phyloP scores from a whole-genome alignment of 129 eudicot genomes.

The Chrysanthemum seticuspe region DNA sequence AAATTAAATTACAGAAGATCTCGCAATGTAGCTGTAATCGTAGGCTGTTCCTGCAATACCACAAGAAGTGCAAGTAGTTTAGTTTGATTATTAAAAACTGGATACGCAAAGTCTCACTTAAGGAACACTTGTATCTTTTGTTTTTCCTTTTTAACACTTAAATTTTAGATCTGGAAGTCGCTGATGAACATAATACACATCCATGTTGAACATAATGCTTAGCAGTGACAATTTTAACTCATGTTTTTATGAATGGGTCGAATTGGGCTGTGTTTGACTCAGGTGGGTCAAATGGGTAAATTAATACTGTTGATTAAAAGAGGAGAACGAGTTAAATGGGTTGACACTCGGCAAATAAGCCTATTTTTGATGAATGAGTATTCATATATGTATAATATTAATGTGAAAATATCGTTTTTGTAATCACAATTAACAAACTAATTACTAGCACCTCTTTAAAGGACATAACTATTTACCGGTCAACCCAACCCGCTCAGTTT shows the following conservation, averaged over 20 bases:
- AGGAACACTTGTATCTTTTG: too few species aligned
- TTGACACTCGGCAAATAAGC: not conserved
- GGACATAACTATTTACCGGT: not conserved
- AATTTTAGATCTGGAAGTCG: too few species aligned
- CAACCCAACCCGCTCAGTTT: not conserved
- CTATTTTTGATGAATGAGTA: not conserved
- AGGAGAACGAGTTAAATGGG: not conserved
- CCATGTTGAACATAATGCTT: too few species aligned
- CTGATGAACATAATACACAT: too few species aligned
- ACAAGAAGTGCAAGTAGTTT: not conserved
- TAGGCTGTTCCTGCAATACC: conserved; percentile 46
- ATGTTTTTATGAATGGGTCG: not conserved
- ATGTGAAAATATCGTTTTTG: not conserved
- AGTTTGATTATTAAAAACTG: not conserved
- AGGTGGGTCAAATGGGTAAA: not conserved
- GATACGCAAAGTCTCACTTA: not conserved
- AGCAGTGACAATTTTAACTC: not conserved
- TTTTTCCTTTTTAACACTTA: too few species aligned
- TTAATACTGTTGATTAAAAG: not conserved
- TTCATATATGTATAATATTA: not conserved
- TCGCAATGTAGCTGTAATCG: conserved; percentile 46
- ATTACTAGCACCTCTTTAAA: not conserved
- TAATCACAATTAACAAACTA: not conserved
- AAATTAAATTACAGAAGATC: conserved; percentile 46
- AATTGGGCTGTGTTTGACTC: not conserved